These are phyloP conservation scores for Saturnispora bothae DNA, from an alignment of 805 yeast genomes.

Conservation along the genomic window DNA sequence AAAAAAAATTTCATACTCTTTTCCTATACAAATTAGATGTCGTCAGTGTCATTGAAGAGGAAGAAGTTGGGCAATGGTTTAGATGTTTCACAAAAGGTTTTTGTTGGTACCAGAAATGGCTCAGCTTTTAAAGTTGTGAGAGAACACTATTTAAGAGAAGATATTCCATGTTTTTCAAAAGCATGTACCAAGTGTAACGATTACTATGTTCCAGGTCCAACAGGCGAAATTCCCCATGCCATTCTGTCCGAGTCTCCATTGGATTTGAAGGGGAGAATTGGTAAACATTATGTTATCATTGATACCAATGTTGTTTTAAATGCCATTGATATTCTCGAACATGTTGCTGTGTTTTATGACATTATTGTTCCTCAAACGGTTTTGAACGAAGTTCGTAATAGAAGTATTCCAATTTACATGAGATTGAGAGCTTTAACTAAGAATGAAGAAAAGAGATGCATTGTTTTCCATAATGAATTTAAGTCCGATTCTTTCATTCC, in stretches of 20 bases:
- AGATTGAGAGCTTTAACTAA: conserved; percentile 71
- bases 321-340: conserved; percentile 85
- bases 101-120: conserved; percentile 83
- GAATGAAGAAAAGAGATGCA: conserved; percentile 68
- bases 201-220: conserved; percentile 49
- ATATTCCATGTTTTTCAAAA: conserved; percentile 81
- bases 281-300: conserved; percentile 70
- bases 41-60: conserved; percentile 17
- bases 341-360: conserved; percentile 65
- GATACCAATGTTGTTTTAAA: conserved; percentile 85
- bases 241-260: conserved; percentile 58
- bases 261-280: conserved; percentile 32
- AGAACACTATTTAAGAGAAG: conserved; percentile 87
- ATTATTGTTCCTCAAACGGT: conserved; percentile 94
- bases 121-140: conserved; percentile 84
- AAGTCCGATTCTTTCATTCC: conserved; percentile 55
- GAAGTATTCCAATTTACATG: conserved; percentile 79
- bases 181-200: conserved; percentile 54
- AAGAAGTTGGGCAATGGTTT: conserved; percentile 41
- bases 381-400: conserved; percentile 81
- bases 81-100: conserved; percentile 77
- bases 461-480: conserved; percentile 91
- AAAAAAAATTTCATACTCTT: not conserved
- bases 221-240: conserved; percentile 55
- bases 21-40: not conserved